These are phyloP conservation scores for Penicillium pancosmium DNA, from an alignment of 495 filamentous ascomycete species.

Conservation along the genomic window DNA sequence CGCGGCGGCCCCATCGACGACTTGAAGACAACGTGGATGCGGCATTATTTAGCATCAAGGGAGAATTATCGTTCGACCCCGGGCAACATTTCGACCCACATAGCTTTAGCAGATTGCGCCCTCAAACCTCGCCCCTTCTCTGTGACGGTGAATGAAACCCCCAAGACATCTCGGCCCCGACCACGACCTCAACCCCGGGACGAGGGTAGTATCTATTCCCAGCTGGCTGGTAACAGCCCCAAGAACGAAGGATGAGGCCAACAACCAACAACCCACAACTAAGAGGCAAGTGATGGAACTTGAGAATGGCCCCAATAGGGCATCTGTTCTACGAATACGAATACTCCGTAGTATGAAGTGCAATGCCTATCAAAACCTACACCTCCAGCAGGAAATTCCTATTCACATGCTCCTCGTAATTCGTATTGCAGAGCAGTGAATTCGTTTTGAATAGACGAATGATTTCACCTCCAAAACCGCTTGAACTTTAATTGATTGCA, in stretches of 20 bases:
- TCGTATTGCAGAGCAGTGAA: too few relatives aligned
- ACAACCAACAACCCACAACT: background rate
- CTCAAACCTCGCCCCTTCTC: background rate
- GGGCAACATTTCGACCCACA: background rate
- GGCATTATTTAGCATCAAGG: background rate
- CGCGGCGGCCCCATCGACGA: background rate
- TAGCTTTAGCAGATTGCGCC: background rate
- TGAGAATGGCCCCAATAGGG: background rate
- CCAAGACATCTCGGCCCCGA: background rate
- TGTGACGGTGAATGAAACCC: background rate
- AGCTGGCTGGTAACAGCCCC: background rate
- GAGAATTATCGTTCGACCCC: background rate
- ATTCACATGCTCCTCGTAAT: too few relatives aligned
- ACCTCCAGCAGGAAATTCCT: too few relatives aligned
- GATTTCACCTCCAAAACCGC: background rate
- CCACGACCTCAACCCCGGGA: background rate
- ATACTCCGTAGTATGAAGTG: too few relatives aligned
- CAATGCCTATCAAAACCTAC: too few relatives aligned
- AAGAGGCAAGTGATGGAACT: background rate
- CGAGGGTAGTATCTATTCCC: background rate
- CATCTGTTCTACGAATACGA: too few relatives aligned
- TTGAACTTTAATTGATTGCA: background rate
- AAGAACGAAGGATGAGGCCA: background rate
- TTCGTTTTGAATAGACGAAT: background rate
- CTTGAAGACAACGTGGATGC: background rate